These are phyloP conservation scores for Plantago ovata DNA, from an alignment of 257 asterid genomes.

Conservation along the genomic window DNA sequence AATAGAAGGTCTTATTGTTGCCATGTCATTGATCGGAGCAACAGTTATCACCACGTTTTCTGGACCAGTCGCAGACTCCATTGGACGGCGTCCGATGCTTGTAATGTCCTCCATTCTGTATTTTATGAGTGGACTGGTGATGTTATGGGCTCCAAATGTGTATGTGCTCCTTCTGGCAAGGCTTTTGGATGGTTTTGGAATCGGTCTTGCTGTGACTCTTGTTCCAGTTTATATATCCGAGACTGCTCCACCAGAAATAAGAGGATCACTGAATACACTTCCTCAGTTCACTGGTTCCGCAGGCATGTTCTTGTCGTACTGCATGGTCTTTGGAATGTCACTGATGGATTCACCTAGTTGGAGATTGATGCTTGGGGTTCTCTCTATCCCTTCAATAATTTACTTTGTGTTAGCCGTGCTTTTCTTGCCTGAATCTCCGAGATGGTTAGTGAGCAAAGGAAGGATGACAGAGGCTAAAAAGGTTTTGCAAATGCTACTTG, in stretches of 20 bases:
- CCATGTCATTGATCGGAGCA: slow-evolving; percentile 90
- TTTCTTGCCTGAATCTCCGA: slow-evolving; percentile 92
- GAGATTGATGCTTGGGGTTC: slow-evolving; percentile 96
- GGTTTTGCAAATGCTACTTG: slow-evolving; percentile 75
- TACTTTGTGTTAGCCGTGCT: slow-evolving; percentile 56
- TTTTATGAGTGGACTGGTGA: slow-evolving; percentile 75
- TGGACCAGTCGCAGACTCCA: slow-evolving; percentile 69
- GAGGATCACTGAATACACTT: slow-evolving; percentile 74
- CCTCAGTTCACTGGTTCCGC: slow-evolving; percentile 91
- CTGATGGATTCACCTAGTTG: slow-evolving; percentile 70
- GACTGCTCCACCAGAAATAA: slow-evolving; percentile 90
- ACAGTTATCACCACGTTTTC: slow-evolving; percentile 86
- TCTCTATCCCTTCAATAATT: slow-evolving; percentile 67
- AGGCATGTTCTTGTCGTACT: slow-evolving; percentile 86
- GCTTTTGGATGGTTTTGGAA: slow-evolving; percentile 88
- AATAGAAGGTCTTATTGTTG: slow-evolving; percentile 88
- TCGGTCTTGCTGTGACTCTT: slow-evolving; percentile 88
- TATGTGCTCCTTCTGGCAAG: slow-evolving; percentile 77
- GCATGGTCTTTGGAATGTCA: slow-evolving; percentile 93
- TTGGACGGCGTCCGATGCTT: slow-evolving; percentile 96
- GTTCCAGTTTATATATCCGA: slow-evolving; percentile 92
- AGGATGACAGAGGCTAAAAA: slow-evolving; percentile 73
- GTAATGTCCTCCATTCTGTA: slow-evolving; percentile 71
- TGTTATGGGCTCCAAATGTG: slow-evolving; percentile 95
- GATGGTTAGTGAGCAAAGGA: slow-evolving; percentile 97